These are phyloP conservation scores for Arachis hypogaea DNA, from an alignment of 306 rosid species.

Conservation along the genomic window DNA sequence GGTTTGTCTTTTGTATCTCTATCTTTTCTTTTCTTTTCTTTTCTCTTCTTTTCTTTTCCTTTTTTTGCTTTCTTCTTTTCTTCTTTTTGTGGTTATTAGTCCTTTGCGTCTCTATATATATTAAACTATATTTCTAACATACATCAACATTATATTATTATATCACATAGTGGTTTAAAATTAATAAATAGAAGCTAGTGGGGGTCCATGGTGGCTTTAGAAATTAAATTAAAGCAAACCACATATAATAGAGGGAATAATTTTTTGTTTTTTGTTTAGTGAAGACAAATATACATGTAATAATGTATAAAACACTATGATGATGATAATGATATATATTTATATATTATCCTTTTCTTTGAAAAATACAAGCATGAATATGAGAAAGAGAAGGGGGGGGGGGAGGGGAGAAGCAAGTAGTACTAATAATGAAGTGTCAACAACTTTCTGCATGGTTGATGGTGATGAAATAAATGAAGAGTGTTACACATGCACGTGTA, in stretches of 20 bases:
- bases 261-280: no score
- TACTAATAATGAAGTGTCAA: not conserved
- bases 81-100: no score
- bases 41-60: no score
- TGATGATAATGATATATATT: not conserved
- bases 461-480: slow-evolving; percentile 41
- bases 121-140: no score
- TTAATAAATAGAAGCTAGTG: not conserved
- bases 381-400: not conserved
- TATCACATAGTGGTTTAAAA: no score
- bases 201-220: no score
- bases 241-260: not conserved
- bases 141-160: no score
- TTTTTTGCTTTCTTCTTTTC: no score
- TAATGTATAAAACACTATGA: not conserved
- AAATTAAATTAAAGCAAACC: not conserved
- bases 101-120: no score
- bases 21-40: no score
- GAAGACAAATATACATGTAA: not conserved
- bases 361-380: not conserved
- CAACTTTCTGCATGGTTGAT: slow-evolving; percentile 10
- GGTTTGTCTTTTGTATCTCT: no score
- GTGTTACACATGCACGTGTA: slow-evolving; percentile 31
- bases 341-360: not conserved
- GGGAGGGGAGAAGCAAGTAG: not conserved